Evolutionary conservation across 192 early-diverging fungal genomes (phyloP), one percentile per base, ranked within the genome.

Genomic region (Rhizophagus clarus): DNA sequence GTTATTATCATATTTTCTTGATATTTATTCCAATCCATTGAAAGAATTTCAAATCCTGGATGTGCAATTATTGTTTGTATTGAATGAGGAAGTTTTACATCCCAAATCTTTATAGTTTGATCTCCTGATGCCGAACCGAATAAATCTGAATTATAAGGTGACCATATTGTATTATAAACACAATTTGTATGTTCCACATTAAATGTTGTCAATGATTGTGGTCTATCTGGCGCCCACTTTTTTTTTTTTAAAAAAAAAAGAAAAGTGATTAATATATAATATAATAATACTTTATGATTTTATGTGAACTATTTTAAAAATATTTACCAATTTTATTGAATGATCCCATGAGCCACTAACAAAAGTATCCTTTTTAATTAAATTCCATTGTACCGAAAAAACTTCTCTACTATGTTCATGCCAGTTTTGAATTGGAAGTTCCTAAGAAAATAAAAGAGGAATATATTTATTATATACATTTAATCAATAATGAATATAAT

Each of bases 11-110:
- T 86, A 76, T 95, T 84, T 8, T 93, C 90, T 47, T 91, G 87
- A 83, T 99, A 99, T 84, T 99, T 99, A 85, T 97, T 97, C 97
- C 97, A 99, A 79, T 99, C 98, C 71, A 98, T 79, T 8, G 96
- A 93, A 22, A 99, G 86, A 8, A 96, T 89, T 40, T 99, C 97
- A 74, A 93, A 92, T 32, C 20, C 20, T 56, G 83, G 83, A 83
- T 99, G 98, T 26, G 96, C 97, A 22, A 84, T 86, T 63, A 94
- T 89, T 2, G 93, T 92, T 60, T 87, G 88, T 31, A 92, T 76
- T 14, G 92, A 88, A 42, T 85, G 80, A 3, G 95, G 95, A 12
- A 86, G 82, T 60, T 95, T 93, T 51, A 84, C 81, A 80, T 98
- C 97, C 98, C 98, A 99, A 29, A 99, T 83, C 82, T 96, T 97